Percentiles rank a stretch among this genome's conserved stretches.
Evolutionary conservation across 768 basidiomycete species (phyloP).

Genomic region (Xerocomus potaroensis): DNA sequence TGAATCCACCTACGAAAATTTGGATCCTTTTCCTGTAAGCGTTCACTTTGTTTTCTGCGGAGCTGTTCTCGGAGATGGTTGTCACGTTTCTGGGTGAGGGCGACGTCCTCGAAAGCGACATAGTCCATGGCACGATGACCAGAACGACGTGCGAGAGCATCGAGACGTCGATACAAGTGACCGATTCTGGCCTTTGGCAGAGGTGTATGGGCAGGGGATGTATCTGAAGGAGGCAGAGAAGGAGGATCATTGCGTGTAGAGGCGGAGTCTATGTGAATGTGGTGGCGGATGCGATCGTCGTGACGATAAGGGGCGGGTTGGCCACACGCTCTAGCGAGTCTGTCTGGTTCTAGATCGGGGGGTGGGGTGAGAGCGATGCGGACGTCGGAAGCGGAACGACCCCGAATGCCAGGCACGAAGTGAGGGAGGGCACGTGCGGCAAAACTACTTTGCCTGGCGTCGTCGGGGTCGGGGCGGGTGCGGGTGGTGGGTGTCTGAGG

Average conservation of each 20-base stretch:
- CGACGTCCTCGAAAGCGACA: constrained; percentile 22
- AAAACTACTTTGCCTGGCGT: constrained; percentile 13
- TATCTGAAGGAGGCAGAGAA: neutral
- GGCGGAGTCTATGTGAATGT: neutral
- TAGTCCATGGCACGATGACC: constrained; percentile 27
- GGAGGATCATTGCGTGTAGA: neutral
- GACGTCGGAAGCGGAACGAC: constrained; percentile 21
- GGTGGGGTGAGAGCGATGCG: constrained; percentile 19
- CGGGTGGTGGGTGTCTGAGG: constrained; percentile 4
- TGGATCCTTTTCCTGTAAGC: constrained; percentile 18
- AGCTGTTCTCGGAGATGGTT: constrained; percentile 23
- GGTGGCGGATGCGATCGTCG: constrained; percentile 5
- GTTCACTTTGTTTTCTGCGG: constrained; percentile 14
- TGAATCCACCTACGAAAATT: constrained; percentile 23
- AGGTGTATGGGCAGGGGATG: constrained; percentile 3
- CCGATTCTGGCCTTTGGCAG: constrained; percentile 18
- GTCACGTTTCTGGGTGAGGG: constrained; percentile 14
- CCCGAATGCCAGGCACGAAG: constrained; percentile 12
- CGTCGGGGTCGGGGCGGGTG: constrained; percentile 11
- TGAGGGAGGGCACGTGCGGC: constrained; percentile 10
- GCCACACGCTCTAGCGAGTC: constrained; percentile 29
- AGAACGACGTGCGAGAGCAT: constrained; percentile 20
- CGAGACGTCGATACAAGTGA: constrained; percentile 25
- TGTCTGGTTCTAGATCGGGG: constrained; percentile 27
- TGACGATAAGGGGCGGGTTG: constrained; percentile 13